Evolutionary conservation across 2,329 filamentous ascomycete genomes (phyloP), one percentile per base, ranked within the genome.

Genomic region (Pseudogymnoascus sp.): DNA sequence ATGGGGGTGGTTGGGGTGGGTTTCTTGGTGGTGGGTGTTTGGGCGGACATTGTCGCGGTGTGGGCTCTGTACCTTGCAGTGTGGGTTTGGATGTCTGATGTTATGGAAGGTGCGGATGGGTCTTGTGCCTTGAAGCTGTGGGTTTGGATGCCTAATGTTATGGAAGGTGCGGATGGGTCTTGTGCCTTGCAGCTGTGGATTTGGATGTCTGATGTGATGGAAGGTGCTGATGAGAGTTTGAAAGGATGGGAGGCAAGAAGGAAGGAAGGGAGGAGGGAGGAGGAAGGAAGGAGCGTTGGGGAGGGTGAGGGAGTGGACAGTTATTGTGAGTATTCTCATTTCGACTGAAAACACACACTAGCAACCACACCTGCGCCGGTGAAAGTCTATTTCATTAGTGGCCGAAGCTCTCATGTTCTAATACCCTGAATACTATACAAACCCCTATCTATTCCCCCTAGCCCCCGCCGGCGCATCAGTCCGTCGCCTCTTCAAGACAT

Each of bases 381-480:
- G 25, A 33, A 19, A 19, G 2, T 52, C 14, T 16, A 30, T 52
- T 19, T 52, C 25, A 30, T 30, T 28, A 52, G 14, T 33, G 25
- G 25, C n/a, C 4, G 7, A 28, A 49, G 42, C 22, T 11, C 42
- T 5, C 2, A 5, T 3, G 11, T 14, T 49, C 42, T 49, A 49
- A 49, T 8, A 25, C 23, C 14, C 42, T 49, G 5, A n/a, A 28
- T 49, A 25, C 19, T 19, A 30, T 19, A 30, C 45, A 52, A 0
- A n/a, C 42, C 42, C 7, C 52, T 64, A 73, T 67, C 70, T 68
- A 67, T 70, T 72, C 8, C 70, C 71, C 61, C 66, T 72, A 16
- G 86, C 86, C 2, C 86, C 86, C 14, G 80, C 79, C 1, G 86
- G 86, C 12, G 82, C 86, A 69, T 86, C 84, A 12, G 79, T 73